Percentiles rank a stretch among this genome's conserved stretches.
Conservation (phyloP, 495 filamentous ascomycete species). For the Aspergillus cristatus region DNA sequence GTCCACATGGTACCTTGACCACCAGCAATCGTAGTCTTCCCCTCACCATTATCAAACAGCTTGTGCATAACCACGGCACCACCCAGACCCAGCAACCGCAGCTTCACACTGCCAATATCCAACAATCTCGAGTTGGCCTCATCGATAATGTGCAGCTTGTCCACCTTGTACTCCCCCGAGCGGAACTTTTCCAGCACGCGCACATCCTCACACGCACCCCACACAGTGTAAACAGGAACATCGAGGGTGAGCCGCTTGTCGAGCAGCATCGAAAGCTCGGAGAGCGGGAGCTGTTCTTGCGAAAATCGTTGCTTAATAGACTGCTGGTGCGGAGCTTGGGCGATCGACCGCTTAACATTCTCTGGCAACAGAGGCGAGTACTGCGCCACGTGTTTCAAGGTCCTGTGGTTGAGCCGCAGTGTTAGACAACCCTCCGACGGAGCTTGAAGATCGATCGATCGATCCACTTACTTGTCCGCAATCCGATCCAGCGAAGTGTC, state of each 20-base stretch:
- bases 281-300: slow-evolving; percentile 78
- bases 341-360: slow-evolving; percentile 76
- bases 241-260: slow-evolving; percentile 81
- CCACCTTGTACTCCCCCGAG: slow-evolving; percentile 95
- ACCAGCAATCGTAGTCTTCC: slow-evolving; percentile 93
- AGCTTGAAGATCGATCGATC: too few relatives aligned
- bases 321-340: slow-evolving; percentile 49
- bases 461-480: slow-evolving; percentile 94
- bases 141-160: slow-evolving; percentile 96
- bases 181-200: slow-evolving; percentile 96
- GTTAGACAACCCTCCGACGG: too few relatives aligned
- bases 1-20: slow-evolving; percentile 99
- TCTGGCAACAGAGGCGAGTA: slow-evolving; percentile 94
- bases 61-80: slow-evolving; percentile 99
- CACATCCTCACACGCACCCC: slow-evolving; percentile 99
- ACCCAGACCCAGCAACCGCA: slow-evolving; percentile 86
- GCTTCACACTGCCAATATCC: slow-evolving; percentile 91
- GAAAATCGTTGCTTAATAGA: slow-evolving; percentile 74
- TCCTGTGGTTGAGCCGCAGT: slow-evolving; percentile 45
- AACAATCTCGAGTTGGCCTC: slow-evolving; percentile 91
- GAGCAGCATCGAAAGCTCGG: slow-evolving; percentile 87
- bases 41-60: slow-evolving; percentile 98
- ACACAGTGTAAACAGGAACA: slow-evolving; percentile 96
- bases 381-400: slow-evolving; percentile 93
- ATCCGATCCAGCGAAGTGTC: slow-evolving; percentile 92